Base-by-base conservation (phyloP, 805 yeast species). In the Candida maris region DNA sequence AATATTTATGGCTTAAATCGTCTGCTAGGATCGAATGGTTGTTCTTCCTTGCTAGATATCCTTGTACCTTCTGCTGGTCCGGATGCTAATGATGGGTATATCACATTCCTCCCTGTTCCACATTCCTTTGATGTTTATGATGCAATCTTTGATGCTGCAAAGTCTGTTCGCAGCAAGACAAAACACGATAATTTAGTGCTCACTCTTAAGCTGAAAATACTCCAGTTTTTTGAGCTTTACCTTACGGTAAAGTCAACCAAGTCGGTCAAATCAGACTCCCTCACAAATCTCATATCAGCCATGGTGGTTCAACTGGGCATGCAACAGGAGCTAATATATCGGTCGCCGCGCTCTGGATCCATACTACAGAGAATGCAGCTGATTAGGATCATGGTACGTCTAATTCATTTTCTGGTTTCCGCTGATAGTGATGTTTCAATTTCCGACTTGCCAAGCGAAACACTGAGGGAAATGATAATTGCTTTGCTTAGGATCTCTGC, bases 1-100 rank as follows among this genome's bases (percentile, higher is more conserved):
- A 59, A 65, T 46, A 61, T 75, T 30, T 73, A 62, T 46, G 84
- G 85, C 0, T 56, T 80, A 31, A 79, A 75, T 50, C 51, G 81
- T 39, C 42, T 66, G 3, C 35, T 75, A 20, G 85, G 85, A 1
- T 72, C 74, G 44, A 75, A 73, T 41, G 37, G 44, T 1, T 75
- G 71, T 47, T 58, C 66, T 19, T 44, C 42, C 9, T 61, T 73
- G 14, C 48, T 79, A 22, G 70, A 69, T 15, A 53, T 61, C 19
- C 51, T 73, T 3, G 58, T 75, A 4, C 74, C 78, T 1, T 14
- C 39, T 5, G 30, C 42, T 19, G 42, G 37, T 22, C 26, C 29
- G 7, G n/a, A 37, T 8, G 17, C 12, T n/a, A 24, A 23, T 13
- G 20, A 13, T 4, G 30, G 28, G n/a, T n/a, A 33, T 9, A 21